Percentiles rank a stretch among this genome's conserved stretches.
Evolutionary conservation across 371 early-diverging fungal genomes (phyloP).

Genomic region (Lichtheimia corymbifera): DNA sequence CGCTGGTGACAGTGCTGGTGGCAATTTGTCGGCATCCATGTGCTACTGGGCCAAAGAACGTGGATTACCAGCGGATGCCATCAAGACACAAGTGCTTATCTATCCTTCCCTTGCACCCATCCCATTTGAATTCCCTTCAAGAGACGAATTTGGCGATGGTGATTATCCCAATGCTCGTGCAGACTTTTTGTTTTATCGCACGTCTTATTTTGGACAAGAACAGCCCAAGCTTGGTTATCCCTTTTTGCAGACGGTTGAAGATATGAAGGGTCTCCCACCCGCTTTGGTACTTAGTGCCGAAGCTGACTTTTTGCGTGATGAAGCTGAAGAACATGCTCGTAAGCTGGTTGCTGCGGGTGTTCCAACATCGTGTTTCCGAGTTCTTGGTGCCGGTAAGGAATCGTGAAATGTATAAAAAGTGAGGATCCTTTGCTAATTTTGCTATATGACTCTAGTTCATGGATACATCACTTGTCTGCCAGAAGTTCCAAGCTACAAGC

Average conservation of each 20-base stretch:
- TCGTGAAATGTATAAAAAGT: too few relatives aligned
- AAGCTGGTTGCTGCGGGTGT: conserved; percentile 21
- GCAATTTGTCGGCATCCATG: conserved; percentile 12
- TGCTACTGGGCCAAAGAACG: conserved; percentile 16
- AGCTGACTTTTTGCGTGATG: conserved; percentile 20
- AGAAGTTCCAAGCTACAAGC: conserved; percentile 7
- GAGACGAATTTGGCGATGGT: conserved; percentile 13
- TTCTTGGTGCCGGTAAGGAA: conserved; percentile 15
- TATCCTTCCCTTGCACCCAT: conserved; percentile 13
- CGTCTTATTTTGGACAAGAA: conserved; percentile 5
- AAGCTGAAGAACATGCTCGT: conserved; percentile 22
- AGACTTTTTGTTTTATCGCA: conserved; percentile 1
- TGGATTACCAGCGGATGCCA: conserved; percentile 10
- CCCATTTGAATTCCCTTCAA: conserved; percentile 6
- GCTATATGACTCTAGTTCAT: conserved; percentile 1
- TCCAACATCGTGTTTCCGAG: conserved; percentile 6
- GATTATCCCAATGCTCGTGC: conserved; percentile 10
- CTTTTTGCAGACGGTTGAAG: conserved; percentile 14
- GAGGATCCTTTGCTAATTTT: too few relatives aligned
- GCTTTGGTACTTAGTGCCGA: conserved; percentile 23
- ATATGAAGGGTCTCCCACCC: conserved; percentile 20
- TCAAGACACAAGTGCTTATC: conserved; percentile 22
- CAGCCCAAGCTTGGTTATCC: conserved; percentile 8
- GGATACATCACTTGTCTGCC: conserved; percentile 8
- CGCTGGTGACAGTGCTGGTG: conserved; percentile 23